Evolutionary conservation across 768 basidiomycete genomes (phyloP).

Genomic region (Clitopilus hobsonii): DNA sequence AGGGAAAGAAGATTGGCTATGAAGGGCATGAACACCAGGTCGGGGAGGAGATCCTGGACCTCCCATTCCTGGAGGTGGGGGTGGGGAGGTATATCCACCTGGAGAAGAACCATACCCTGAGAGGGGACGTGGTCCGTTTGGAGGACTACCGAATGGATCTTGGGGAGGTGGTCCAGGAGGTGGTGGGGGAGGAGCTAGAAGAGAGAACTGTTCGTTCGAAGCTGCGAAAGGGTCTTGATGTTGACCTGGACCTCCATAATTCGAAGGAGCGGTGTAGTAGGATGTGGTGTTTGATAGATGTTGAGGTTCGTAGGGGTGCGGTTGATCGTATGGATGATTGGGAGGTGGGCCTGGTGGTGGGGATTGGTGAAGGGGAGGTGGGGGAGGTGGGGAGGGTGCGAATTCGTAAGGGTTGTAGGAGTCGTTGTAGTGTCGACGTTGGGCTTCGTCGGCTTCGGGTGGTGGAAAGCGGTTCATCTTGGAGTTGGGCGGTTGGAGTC

Average conservation of each 20-base stretch:
- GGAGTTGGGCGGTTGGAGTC: too few relatives aligned
- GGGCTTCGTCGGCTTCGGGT: constrained; percentile 58
- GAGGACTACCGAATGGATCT: constrained; percentile 2
- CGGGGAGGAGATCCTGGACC: constrained; percentile 16
- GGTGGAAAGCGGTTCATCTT: background rate
- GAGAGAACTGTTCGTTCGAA: constrained; percentile 18
- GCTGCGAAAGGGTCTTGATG: constrained; percentile 14
- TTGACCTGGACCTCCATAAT: constrained; percentile 13
- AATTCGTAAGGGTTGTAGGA: constrained; percentile 56
- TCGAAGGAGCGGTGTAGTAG: constrained; percentile 16
- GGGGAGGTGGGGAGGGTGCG: too few relatives aligned
- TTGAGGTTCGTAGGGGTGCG: constrained; percentile 31
- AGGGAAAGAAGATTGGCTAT: background rate
- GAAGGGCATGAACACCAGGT: background rate
- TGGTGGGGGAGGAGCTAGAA: constrained; percentile 17
- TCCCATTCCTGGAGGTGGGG: constrained; percentile 10
- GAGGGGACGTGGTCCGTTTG: background rate
- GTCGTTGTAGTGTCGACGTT: constrained; percentile 61
- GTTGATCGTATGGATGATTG: too few relatives aligned
- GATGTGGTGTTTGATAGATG: background rate
- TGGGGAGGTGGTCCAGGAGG: constrained; percentile 11
- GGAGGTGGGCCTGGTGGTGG: too few relatives aligned
- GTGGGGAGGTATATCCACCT: constrained; percentile 6
- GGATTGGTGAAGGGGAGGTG: too few relatives aligned
- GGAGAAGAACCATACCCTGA: background rate